Percentiles rank a stretch among this genome's conserved stretches.
These are phyloP conservation scores for Adansonia digitata DNA, from an alignment of 345 rosid genomes.

Conservation along the genomic window DNA sequence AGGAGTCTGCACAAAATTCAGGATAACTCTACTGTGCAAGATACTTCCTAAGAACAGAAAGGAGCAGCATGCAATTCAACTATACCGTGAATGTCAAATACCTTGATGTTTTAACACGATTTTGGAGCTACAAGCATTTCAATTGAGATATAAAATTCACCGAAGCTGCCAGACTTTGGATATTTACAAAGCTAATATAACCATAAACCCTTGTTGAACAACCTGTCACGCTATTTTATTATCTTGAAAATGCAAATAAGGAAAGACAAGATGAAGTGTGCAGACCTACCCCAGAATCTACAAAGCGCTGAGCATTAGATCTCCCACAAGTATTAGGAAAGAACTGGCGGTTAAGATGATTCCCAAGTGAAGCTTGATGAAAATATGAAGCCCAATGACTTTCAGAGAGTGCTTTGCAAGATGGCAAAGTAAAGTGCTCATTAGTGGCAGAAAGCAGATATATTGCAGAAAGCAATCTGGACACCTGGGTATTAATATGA, in stretches of 20 bases:
- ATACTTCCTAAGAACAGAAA: background rate
- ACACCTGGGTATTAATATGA: constrained; percentile 45
- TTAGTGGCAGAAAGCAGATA: constrained; percentile 56
- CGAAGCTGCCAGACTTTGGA: background rate
- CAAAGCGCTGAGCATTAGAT: constrained; percentile 20
- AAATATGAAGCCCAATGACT: constrained; percentile 91
- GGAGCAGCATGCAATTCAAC: background rate
- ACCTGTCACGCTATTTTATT: background rate
- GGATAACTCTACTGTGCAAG: background rate
- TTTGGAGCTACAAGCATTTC: background rate
- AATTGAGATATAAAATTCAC: background rate
- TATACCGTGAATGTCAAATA: background rate
- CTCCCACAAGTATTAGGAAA: constrained; percentile 40
- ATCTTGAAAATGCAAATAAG: background rate
- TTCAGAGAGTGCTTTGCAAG: constrained; percentile 53
- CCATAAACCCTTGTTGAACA: background rate
- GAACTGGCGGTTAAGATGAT: constrained; percentile 60
- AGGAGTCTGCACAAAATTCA: background rate
- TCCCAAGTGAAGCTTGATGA: constrained; percentile 93
- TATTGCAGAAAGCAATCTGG: constrained; percentile 63
- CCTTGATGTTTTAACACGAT: background rate
- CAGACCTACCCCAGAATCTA: constrained; percentile 42
- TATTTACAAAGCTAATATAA: background rate
- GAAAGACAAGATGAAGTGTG: constrained; percentile 6
- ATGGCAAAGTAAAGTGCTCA: constrained; percentile 35